Base-by-base conservation (phyloP, 73 alveolate genomes). In the Blepharisma japonicum region DNA sequence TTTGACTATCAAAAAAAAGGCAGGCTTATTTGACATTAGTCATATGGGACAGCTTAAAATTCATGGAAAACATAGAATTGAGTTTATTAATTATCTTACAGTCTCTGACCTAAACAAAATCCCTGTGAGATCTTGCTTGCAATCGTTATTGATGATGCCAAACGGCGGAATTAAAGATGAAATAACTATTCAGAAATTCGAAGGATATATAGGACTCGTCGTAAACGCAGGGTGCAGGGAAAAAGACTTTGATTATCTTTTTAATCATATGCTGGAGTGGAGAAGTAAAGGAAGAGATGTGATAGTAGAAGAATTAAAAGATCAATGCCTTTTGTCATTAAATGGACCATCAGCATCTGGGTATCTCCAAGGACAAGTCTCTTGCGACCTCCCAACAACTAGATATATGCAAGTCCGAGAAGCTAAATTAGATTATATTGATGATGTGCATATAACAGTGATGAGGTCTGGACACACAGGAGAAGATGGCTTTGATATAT, bases 401-500 rank as follows among this genome's bases (percentile, higher is more conserved):
- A 53, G 23, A 53, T 53, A 14, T 53, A 53, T 53, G 67, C n/a
- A 53, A 4, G 23, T 14, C 67, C 23, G n/a, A 14, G n/a, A 53
- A 14, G 23, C 67, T 53, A 53, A 53, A 53, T 14, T 53, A 11
- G 23, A 53, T 14, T 14, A 53, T 4, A 4, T 53, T 20, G 67
- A 53, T 4, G 67, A 53, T 53, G 67, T 1, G 27, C 67, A 0
- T 53, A 4, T 53, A 53, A 20, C 67, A 53, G 42, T 32, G 42
- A 32, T 32, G 42, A 53, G 67, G 23, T 53, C 27, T 53, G 67
- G 67, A 4, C 23, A 53, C 23, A 53, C 67, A 14, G 67, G 67
- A 53, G 67, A 53, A 53, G 67, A 53, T 53, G 67, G 67, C 23
- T 53, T 53, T 53, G 67, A 53, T 14, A 53, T 53, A 1, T 14